These are phyloP conservation scores for Albugo laibachii DNA, from an alignment of 352 stramenopile genomes.

Conservation along the genomic window DNA sequence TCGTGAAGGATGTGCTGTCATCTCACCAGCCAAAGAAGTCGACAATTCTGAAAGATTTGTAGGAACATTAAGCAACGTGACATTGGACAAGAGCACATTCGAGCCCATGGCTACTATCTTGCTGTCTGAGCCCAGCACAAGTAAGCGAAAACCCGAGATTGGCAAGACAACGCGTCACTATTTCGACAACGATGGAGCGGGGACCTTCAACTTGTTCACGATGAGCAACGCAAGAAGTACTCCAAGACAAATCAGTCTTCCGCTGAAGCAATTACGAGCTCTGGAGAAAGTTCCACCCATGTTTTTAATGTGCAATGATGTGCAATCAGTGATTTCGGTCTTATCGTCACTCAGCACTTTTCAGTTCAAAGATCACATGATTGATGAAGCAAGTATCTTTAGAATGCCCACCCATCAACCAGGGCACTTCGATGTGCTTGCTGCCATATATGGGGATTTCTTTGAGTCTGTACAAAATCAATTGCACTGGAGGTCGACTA, in stretches of 20 bases:
- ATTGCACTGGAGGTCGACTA: constrained; percentile 56
- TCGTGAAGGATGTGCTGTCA: constrained; percentile 36
- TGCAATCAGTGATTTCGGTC: constrained; percentile 27
- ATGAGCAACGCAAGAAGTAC: neutral
- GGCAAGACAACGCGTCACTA: too few species aligned
- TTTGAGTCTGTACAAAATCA: constrained; percentile 23
- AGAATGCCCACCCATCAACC: constrained; percentile 33
- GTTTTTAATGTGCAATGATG: constrained; percentile 55
- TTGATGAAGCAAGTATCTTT: too few species aligned
- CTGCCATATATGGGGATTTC: too few species aligned
- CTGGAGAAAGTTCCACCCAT: constrained; percentile 55
- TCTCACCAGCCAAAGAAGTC: constrained; percentile 25
- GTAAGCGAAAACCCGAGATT: too few species aligned
- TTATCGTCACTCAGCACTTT: constrained; percentile 19
- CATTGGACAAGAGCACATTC: constrained; percentile 7
- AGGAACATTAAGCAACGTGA: constrained; percentile 15
- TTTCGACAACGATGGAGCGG: neutral
- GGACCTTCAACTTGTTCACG: neutral
- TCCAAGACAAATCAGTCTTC: constrained; percentile 2
- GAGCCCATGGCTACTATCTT: constrained; percentile 9
- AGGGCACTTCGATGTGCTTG: constrained; percentile 30
- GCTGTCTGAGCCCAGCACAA: neutral
- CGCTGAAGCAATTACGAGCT: constrained; percentile 29
- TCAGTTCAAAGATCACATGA: neutral
- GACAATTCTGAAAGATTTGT: constrained; percentile 16